phyloP scores from a whole-genome alignment of 495 filamentous ascomycete genomes.

The Cenococcum geophilum region DNA sequence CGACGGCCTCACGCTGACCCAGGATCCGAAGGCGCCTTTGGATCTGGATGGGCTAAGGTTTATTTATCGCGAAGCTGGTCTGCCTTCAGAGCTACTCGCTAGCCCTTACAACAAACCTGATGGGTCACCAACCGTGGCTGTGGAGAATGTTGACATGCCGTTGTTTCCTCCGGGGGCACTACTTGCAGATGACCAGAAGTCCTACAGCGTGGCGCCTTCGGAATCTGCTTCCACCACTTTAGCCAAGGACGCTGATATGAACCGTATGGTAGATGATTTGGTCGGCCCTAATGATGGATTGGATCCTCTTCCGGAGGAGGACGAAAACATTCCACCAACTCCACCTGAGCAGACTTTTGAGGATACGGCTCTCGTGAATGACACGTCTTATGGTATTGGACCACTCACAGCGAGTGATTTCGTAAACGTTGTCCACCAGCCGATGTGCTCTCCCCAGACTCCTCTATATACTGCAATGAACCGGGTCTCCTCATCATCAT shows the following conservation, averaged over 20 bases:
- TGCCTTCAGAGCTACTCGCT: constrained; percentile 26
- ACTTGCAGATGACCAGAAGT: constrained; percentile 28
- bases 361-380: constrained; percentile 22
- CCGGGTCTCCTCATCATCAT: constrained; percentile 21
- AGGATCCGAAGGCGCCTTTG: constrained; percentile 19
- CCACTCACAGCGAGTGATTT: constrained; percentile 19
- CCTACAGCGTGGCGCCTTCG: constrained; percentile 28
- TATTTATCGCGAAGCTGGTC: constrained; percentile 26
- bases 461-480: constrained; percentile 18
- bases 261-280: constrained; percentile 57
- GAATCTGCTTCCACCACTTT: constrained; percentile 29
- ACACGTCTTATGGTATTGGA: constrained; percentile 19
- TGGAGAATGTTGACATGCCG: constrained; percentile 19
- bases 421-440: constrained; percentile 23
- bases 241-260: constrained; percentile 36
- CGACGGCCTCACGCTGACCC: constrained; percentile 47
- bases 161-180: constrained; percentile 16
- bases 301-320: constrained; percentile 31
- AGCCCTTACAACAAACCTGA: constrained; percentile 24
- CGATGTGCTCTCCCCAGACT: constrained; percentile 8
- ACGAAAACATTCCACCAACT: constrained; percentile 33
- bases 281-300: constrained; percentile 50
- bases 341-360: constrained; percentile 36
- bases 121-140: constrained; percentile 33
- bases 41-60: constrained; percentile 24